Evolutionary conservation across 305 asterid species (phyloP).

Genomic region (Stenogyne calaminthoides): DNA sequence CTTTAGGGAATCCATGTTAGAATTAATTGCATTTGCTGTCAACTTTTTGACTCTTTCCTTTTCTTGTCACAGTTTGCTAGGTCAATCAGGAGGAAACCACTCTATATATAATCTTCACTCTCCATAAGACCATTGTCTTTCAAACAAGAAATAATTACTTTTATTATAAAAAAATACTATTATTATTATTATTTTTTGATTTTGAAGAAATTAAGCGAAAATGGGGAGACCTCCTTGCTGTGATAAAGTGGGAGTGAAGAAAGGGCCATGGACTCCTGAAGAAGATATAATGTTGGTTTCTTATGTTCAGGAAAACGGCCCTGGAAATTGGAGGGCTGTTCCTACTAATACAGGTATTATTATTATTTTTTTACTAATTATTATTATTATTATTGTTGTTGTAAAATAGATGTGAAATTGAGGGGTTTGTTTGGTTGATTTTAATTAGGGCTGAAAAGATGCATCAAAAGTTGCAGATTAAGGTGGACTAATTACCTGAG

Average conservation of each 20-base stretch:
- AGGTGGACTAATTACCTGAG: constrained; percentile 82
- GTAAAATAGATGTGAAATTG: background rate
- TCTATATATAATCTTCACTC: constrained; percentile 40
- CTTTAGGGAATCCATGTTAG: constrained; percentile 45
- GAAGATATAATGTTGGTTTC: constrained; percentile 74
- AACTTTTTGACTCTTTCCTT: constrained; percentile 44
- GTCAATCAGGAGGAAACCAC: constrained; percentile 30
- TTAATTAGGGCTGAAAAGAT: constrained; percentile 57
- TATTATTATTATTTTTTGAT: no score
- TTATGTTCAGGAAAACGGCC: constrained; percentile 72
- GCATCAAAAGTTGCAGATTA: constrained; percentile 84
- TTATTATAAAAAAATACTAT: no score
- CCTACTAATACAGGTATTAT: constrained; percentile 46
- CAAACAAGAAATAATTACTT: constrained; percentile 12
- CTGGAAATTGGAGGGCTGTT: constrained; percentile 82
- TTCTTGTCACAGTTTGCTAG: constrained; percentile 7
- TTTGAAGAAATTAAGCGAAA: background rate
- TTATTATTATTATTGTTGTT: background rate
- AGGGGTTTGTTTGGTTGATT: background rate
- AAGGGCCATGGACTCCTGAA: constrained; percentile 94
- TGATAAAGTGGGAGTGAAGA: constrained; percentile 71
- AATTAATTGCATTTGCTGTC: constrained; percentile 63
- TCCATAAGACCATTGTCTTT: constrained; percentile 41
- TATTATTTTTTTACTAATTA: background rate
- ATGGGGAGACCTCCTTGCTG: constrained; percentile 93